A percentile compares a stretch with the other conserved stretches of the same genome.
Conservation (phyloP, 352 stramenopile species). For the Pythium monospermum region DNA sequence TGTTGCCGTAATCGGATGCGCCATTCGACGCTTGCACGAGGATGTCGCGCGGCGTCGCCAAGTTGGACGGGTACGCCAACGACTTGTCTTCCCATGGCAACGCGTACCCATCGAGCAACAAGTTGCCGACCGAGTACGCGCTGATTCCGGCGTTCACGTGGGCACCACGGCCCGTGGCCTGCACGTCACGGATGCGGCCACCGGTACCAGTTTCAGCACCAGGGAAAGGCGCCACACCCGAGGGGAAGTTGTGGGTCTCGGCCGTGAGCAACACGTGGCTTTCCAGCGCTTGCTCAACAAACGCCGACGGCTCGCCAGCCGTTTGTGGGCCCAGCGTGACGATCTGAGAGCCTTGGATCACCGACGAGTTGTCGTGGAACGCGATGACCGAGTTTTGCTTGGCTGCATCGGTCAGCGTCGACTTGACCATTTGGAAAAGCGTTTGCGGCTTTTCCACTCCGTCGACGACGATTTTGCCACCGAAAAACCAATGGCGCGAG, state of each 20-base stretch:
- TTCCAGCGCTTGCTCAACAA: slow-evolving; percentile 65
- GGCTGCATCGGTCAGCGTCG: slow-evolving; percentile 88
- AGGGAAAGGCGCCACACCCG: slow-evolving; percentile 93
- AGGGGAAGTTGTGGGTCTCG: slow-evolving; percentile 99
- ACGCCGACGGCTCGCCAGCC: slow-evolving; percentile 57
- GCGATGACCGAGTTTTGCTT: slow-evolving; percentile 97
- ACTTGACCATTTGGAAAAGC: slow-evolving; percentile 99
- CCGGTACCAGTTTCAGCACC: slow-evolving; percentile 97
- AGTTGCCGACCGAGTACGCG: slow-evolving; percentile 91
- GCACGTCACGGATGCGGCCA: slow-evolving; percentile 97
- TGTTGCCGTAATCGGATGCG: slow-evolving; percentile 99
- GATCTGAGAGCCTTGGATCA: slow-evolving; percentile 93
- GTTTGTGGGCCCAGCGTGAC: slow-evolving; percentile 70
- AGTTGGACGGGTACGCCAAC: slow-evolving; percentile 89
- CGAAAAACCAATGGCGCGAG: slow-evolving; percentile 99
- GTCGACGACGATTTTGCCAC: slow-evolving; percentile 98
- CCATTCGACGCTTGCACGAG: slow-evolving; percentile 97
- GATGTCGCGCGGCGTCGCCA: slow-evolving; percentile 92
- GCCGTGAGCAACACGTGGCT: slow-evolving; percentile 97
- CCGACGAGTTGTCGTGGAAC: slow-evolving; percentile 99
- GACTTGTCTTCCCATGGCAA: slow-evolving; percentile 95
- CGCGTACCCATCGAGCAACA: slow-evolving; percentile 95
- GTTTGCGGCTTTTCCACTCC: slow-evolving; percentile 94
- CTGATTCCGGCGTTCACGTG: slow-evolving; percentile 92
- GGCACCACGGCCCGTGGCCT: slow-evolving; percentile 96